phyloP scores from a whole-genome alignment of 164 flowering plant genomes.

The Magnolia changhungtana region DNA sequence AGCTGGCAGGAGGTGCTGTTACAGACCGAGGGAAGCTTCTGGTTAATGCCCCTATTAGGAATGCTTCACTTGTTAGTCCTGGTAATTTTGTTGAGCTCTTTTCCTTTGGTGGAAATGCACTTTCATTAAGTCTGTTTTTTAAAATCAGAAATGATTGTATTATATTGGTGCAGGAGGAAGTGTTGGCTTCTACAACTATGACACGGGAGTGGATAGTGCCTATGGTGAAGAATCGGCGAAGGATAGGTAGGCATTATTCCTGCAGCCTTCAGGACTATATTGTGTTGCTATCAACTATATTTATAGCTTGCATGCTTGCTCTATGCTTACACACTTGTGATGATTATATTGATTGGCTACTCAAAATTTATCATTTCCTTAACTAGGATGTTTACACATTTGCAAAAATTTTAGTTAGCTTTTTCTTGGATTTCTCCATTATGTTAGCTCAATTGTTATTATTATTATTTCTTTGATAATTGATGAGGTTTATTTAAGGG shows the following conservation, averaged over 20 bases:
- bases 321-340: background rate
- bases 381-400: too few species aligned
- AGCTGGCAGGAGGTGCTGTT: conserved; percentile 36
- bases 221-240: conserved; percentile 35
- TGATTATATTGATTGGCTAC: background rate
- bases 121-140: background rate
- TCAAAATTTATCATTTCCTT: background rate
- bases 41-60: conserved; percentile 36
- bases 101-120: background rate
- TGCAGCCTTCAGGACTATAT: background rate
- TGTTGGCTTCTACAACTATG: conserved; percentile 36
- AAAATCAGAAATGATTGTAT: background rate
- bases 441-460: too few species aligned
- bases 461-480: too few species aligned
- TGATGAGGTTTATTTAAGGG: too few species aligned
- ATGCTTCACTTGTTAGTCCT: conserved; percentile 34
- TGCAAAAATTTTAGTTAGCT: too few species aligned
- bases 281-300: background rate
- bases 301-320: background rate
- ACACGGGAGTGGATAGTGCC: conserved; percentile 26
- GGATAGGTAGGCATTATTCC: conserved; percentile 37
- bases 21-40: conserved; percentile 34
- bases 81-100: conserved; percentile 23
- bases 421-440: too few species aligned
- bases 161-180: conserved; percentile 30